Evolutionary conservation across 768 basidiomycete species (phyloP), one percentile per base, ranked within the genome.

Genomic region (Mycena filopes): DNA sequence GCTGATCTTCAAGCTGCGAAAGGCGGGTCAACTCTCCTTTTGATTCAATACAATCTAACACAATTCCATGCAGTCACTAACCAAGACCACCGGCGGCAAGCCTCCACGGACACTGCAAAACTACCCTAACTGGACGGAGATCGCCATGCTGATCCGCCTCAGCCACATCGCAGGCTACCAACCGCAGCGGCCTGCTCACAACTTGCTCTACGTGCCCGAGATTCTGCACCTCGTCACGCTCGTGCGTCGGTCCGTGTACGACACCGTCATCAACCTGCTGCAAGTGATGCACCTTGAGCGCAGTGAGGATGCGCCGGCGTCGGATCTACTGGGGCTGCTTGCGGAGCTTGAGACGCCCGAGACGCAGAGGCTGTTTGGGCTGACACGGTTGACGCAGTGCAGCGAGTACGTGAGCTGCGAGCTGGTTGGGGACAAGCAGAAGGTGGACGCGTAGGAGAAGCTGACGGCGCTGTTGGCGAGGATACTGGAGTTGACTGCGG

Each of bases 171-270:
- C 93, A 21, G 86, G 89, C 54, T 89, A 92, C 66, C 87, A 89
- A 49, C 83, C 87, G 0, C 85, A 85, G 49, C 85, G 89, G 33
- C 80, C 86, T 3, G 82, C 84, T 15, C 88, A 90, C 65, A 87
- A 86, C 55, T 92, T 94, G 69, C 81, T 96, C 28, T 95, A 89
- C 72, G 84, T 95, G 6, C 92, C 96, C 0, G 96, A 98, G 74
- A 81, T 93, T 31, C 81, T 90, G 46, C 94, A 98, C 75, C 81
- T 94, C 41, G 87, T 94, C 66, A 89, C 90, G 7, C 81, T 89
- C 15, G 87, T 95, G 51, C 88, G 95, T 25, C 91, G 90, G 66
- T 90, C 93, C 5, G 86, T 94, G 42, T 94, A 93, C 72, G 95
- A 92, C 11, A 84, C 93, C 40, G 78, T 94, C 65, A 84, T 95